These are phyloP conservation scores for Coprinopsis marcescibilis DNA, from an alignment of 768 basidiomycete genomes.

Conservation along the genomic window DNA sequence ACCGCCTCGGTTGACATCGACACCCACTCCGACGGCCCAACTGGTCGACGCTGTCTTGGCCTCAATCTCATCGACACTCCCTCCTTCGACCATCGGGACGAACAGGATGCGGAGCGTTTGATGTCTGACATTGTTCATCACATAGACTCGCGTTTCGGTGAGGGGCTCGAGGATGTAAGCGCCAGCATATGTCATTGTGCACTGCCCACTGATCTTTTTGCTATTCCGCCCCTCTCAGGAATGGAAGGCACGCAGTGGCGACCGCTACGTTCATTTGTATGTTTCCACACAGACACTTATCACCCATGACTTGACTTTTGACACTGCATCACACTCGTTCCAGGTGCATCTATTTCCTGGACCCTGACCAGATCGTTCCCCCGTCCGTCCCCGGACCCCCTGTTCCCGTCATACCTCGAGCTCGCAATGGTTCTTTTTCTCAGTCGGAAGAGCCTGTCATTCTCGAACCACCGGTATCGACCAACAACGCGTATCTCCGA, in stretches of 20 bases:
- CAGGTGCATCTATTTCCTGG: slow-evolving; percentile 85
- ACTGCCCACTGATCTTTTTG: slow-evolving; percentile 13
- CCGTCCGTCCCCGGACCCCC: slow-evolving; percentile 62
- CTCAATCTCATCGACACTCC: slow-evolving; percentile 81
- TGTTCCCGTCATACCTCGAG: slow-evolving; percentile 59
- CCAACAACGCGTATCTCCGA: slow-evolving; percentile 62
- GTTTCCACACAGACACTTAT: slow-evolving; percentile 23
- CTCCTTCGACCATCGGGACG: slow-evolving; percentile 69
- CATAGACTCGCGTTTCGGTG: slow-evolving; percentile 67
- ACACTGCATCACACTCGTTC: slow-evolving; percentile 1
- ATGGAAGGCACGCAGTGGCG: slow-evolving; percentile 60
- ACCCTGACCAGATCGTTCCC: slow-evolving; percentile 76
- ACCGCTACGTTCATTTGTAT: slow-evolving; percentile 80
- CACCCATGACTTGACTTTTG: slow-evolving; percentile 1
- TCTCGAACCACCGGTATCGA: slow-evolving; percentile 75
- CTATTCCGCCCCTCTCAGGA: slow-evolving; percentile 41
- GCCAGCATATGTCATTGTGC: slow-evolving; percentile 18
- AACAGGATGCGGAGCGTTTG: slow-evolving; percentile 54
- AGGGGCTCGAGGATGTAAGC: slow-evolving; percentile 75
- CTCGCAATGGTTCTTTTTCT: slow-evolving; percentile 67
- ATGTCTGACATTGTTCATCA: slow-evolving; percentile 64
- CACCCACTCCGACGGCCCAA: slow-evolving; percentile 44
- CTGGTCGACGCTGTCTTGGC: slow-evolving; percentile 42
- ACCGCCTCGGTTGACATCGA: slow-evolving; percentile 68
- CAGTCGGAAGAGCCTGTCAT: slow-evolving; percentile 75